Evolutionary conservation across 2,329 filamentous ascomycete species (phyloP).

Genomic region (Fonsecaea pedrosoi): DNA sequence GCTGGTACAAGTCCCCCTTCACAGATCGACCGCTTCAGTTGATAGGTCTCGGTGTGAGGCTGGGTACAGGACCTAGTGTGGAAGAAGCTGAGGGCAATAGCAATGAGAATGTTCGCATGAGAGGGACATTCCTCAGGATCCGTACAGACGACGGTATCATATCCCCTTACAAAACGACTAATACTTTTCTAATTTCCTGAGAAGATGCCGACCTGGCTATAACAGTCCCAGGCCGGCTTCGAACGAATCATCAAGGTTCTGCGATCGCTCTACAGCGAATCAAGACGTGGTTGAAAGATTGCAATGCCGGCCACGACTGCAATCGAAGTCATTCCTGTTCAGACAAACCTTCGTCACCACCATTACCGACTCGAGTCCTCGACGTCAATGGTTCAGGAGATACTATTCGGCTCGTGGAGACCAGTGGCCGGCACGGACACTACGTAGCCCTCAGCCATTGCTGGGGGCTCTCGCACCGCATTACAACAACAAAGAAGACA

Average conservation of each 20-base stretch:
- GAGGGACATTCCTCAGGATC: not conserved
- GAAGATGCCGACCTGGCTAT: not conserved
- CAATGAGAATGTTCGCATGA: not conserved
- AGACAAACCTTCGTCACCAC: not conserved
- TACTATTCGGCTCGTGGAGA: not conserved
- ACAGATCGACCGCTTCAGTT: not conserved
- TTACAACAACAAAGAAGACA: slow-evolving; percentile 2
- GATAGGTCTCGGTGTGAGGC: not conserved
- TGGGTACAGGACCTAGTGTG: not conserved
- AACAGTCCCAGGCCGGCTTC: not conserved
- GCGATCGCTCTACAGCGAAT: not conserved
- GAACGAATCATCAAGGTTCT: not conserved
- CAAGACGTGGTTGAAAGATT: not conserved
- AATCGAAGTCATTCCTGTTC: not conserved
- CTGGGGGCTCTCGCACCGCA: not conserved
- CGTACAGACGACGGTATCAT: not conserved
- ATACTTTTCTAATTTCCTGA: not conserved
- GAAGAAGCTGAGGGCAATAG: not conserved
- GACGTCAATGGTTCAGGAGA: not conserved
- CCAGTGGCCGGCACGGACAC: not conserved
- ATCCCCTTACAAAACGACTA: not conserved
- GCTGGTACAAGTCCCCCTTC: slow-evolving; percentile 5
- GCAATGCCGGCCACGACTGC: not conserved
- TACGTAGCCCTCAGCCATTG: slow-evolving; percentile 5
- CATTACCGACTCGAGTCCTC: slow-evolving; percentile 1